A percentile compares a stretch with the other conserved stretches of the same genome.
Evolutionary conservation across 169 alveolate species (phyloP).

Genomic region (Plasmodium ovale): DNA sequence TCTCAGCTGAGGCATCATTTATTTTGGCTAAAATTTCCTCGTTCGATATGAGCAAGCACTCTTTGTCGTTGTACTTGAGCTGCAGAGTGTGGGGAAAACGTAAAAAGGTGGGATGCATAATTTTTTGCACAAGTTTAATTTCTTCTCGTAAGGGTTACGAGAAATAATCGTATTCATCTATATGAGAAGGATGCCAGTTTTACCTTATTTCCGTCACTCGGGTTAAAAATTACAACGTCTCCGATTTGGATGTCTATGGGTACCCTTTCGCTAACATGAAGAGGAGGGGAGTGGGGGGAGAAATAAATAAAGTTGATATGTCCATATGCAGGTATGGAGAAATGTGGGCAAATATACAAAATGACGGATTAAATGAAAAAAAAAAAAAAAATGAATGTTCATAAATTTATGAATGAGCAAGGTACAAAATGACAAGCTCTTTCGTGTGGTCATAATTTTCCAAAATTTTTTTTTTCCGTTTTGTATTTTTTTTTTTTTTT

Average conservation of each 20-base stretch:
- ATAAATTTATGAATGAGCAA: neutral
- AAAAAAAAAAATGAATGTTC: neutral
- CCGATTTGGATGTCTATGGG: conserved; percentile 72
- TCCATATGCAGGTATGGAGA: too few relatives aligned
- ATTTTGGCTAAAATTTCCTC: conserved; percentile 65
- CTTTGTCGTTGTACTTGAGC: conserved; percentile 69
- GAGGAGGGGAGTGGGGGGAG: too few relatives aligned
- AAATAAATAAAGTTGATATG: too few relatives aligned
- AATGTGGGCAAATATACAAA: neutral
- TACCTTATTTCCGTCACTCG: conserved; percentile 75
- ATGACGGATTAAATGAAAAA: neutral
- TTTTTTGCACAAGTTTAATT: too few relatives aligned
- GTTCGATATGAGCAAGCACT: conserved; percentile 65
- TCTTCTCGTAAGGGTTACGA: too few relatives aligned
- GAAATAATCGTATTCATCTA: too few relatives aligned
- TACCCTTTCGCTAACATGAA: conserved; percentile 43
- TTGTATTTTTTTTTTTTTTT: conserved; percentile 45
- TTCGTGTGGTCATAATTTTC: neutral
- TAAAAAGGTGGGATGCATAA: too few relatives aligned
- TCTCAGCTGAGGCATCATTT: conserved; percentile 24
- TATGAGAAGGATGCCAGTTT: too few relatives aligned
- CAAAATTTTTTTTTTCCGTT: neutral
- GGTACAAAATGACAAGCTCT: neutral
- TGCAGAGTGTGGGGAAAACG: neutral
- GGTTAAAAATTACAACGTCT: conserved; percentile 67